Evolutionary conservation across 2,329 filamentous ascomycete genomes (phyloP), one percentile per base, ranked within the genome.

Genomic region (Huntiella abstrusa): DNA sequence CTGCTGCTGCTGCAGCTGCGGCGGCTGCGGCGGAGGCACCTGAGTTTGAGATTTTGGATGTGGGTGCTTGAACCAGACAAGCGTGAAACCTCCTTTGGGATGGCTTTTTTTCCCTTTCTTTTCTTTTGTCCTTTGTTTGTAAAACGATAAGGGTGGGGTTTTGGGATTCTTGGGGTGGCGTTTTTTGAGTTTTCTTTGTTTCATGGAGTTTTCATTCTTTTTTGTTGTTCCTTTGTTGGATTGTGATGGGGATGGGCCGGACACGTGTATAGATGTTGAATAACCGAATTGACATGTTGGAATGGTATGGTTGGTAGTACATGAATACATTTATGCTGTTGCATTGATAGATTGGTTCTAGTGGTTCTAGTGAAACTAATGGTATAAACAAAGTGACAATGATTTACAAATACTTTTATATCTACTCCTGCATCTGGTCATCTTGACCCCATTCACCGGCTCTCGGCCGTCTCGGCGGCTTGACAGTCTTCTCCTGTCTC

Each of bases 1-100:
- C 47, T 4, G 48, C 48, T 5, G 48, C 43, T 8, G 48, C 48
- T 8, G 43, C 33, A 11, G 40, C 40, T 2, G 36, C 19, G 22
- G 47, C 47, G 5, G 39, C 45, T 4, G 42, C 36, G 7, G 16
- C 28, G 4, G 40, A 43, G 33, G 15, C 28, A 5, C 47, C 47
- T 13, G 47, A 49, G n/a, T 36, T 50, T 45, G 48, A 50, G 33
- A 43, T 50, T 35, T 19, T 50, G 11, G 48, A 50, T 42, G 45
- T 50, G 16, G 48, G 48, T 12, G 48, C 48, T 45, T 50, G 45
- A 47, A 39, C 33, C 46, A 43, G 46, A 22, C 37, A 45, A 41
- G 48, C 40, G 22, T 37, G 5, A 13, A 15, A 15, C 33, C 33
- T 13, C 16, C 33, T 28, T 28, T 28, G 22, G 22, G n/a, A 16